Conservation (phyloP, 441 rosid genomes). For the Erodium chrysanthum region DNA sequence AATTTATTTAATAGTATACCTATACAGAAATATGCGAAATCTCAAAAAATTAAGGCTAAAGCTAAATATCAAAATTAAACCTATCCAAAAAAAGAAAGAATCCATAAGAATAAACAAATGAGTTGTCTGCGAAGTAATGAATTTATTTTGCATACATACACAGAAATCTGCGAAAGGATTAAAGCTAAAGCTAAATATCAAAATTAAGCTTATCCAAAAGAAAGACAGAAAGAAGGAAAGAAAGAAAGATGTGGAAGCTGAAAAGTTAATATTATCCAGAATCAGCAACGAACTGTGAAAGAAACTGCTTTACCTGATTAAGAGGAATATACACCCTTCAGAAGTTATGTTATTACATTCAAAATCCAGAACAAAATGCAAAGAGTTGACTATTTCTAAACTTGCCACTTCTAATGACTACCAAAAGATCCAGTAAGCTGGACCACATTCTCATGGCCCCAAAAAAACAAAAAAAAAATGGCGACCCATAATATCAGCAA, state of each 20-base stretch:
- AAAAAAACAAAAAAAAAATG: not conserved
- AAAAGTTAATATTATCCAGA: not conserved
- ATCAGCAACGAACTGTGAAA: not conserved
- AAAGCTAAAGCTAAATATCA: not conserved
- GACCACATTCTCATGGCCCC: not conserved
- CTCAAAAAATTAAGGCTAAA: not conserved
- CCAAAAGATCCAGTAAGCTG: not conserved
- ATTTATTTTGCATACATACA: not conserved
- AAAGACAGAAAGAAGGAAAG: not conserved
- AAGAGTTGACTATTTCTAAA: not conserved
- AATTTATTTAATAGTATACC: not conserved
- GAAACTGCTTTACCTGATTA: not conserved
- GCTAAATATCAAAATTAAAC: too few species aligned
- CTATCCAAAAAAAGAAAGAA: not conserved
- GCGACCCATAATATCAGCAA: not conserved
- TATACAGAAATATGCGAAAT: not conserved
- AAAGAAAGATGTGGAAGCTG: not conserved
- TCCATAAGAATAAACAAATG: not conserved
- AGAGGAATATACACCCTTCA: not conserved
- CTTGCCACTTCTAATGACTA: not conserved
- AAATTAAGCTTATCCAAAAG: too few species aligned
- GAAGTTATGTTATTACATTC: not conserved
- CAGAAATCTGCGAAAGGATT: not conserved
- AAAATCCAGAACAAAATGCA: not conserved
- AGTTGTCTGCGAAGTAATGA: not conserved